phyloP scores from a whole-genome alignment of 2,329 filamentous ascomycete species.

The Aspergillus nomiae region DNA sequence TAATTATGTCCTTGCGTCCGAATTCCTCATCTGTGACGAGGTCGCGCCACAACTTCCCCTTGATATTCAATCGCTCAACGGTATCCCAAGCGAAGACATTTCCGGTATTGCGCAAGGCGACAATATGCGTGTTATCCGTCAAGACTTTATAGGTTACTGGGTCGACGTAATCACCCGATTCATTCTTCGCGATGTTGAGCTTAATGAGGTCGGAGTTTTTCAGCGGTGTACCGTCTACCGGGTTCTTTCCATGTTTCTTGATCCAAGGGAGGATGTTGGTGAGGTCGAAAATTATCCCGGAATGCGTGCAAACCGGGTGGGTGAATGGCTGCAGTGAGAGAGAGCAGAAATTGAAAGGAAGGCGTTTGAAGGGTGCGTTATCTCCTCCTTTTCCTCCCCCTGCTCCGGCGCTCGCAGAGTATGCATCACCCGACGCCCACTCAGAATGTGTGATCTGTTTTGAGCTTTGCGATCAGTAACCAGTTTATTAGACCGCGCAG shows the following conservation, averaged over 20 bases:
- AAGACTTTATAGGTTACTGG: conserved; percentile 97
- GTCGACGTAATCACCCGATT: conserved; percentile 87
- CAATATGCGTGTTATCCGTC: conserved; percentile 96
- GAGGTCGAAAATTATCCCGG: conserved; percentile 91
- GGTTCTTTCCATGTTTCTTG: conserved; percentile 89
- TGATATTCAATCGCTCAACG: conserved; percentile 91
- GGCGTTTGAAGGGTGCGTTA: conserved; percentile 74
- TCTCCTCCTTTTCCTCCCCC: conserved; percentile 56
- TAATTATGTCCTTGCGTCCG: conserved; percentile 87
- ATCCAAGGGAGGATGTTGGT: conserved; percentile 94
- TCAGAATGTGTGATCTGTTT: conserved; percentile 89
- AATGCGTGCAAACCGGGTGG: conserved; percentile 85
- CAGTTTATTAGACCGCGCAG: neutral
- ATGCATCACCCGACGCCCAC: conserved; percentile 90
- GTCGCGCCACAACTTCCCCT: conserved; percentile 94
- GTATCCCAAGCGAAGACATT: conserved; percentile 98
- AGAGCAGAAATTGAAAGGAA: conserved; percentile 98
- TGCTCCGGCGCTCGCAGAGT: conserved; percentile 76
- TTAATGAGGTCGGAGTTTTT: conserved; percentile 83
- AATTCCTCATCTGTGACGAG: conserved; percentile 86
- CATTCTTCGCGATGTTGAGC: conserved; percentile 89
- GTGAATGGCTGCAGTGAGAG: conserved; percentile 93
- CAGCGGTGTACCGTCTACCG: conserved; percentile 78
- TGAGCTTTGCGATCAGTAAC: conserved; percentile 15
- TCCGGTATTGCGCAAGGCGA: conserved; percentile 80